Percentiles rank a stretch among this genome's conserved stretches.
Conservation (phyloP, 805 yeast species). For the Candida odintsovae region DNA sequence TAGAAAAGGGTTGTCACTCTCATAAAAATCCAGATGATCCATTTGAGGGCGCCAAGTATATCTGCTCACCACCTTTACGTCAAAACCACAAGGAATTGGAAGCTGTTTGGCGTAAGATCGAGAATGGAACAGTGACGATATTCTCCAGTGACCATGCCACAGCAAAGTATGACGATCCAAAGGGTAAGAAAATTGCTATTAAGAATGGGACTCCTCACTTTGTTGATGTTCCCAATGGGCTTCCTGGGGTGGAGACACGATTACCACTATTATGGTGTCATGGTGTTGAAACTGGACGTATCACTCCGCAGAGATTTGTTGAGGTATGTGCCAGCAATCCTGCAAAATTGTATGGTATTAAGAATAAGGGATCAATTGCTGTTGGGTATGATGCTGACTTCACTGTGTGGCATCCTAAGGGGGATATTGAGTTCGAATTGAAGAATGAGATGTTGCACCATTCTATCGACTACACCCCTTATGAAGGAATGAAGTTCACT, state of each 20-base stretch:
- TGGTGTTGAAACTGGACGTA: slow-evolving; percentile 37
- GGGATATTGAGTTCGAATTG: slow-evolving; percentile 22
- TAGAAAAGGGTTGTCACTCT: slow-evolving; percentile 25
- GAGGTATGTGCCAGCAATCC: slow-evolving; percentile 41
- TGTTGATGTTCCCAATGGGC: slow-evolving; percentile 41
- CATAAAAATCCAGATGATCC: slow-evolving; percentile 25
- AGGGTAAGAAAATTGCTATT: slow-evolving; percentile 39
- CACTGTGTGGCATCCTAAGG: slow-evolving; percentile 41
- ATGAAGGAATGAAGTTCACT: slow-evolving; percentile 32
- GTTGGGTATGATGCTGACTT: slow-evolving; percentile 46
- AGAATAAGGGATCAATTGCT: slow-evolving; percentile 36
- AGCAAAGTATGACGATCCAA: slow-evolving; percentile 33
- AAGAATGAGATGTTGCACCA: slow-evolving; percentile 30
- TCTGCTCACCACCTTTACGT: slow-evolving; percentile 47
- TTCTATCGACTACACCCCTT: slow-evolving; percentile 35
- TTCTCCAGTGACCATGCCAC: slow-evolving; percentile 44
- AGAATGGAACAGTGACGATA: slow-evolving; percentile 43
- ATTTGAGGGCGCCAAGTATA: slow-evolving; percentile 43
- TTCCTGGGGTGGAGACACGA: slow-evolving; percentile 45
- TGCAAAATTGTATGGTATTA: slow-evolving; percentile 40
- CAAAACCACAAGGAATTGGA: slow-evolving; percentile 32
- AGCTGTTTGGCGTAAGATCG: slow-evolving; percentile 40
- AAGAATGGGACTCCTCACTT: slow-evolving; percentile 35
- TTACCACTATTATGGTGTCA: slow-evolving; percentile 37
- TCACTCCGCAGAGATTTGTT: slow-evolving; percentile 37